Base-by-base conservation (phyloP, 768 basidiomycete species). In the Plicaturopsis crispa region DNA sequence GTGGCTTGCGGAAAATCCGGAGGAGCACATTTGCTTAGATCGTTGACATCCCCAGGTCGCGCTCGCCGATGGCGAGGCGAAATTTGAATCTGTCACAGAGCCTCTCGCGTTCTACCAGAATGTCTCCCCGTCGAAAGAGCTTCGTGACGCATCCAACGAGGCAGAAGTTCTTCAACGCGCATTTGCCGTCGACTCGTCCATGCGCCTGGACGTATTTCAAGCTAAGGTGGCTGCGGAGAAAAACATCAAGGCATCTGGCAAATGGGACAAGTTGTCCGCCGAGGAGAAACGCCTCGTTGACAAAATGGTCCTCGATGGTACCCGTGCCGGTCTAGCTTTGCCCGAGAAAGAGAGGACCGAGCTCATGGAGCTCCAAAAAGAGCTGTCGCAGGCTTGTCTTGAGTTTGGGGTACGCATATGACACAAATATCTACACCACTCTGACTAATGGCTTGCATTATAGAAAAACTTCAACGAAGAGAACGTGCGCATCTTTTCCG, bases 381-480 rank as follows among this genome's bases (percentile, higher is more conserved):
- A 85, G 46, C 66, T 91, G 1, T 82, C 83, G 6, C 73, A 81
- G 49, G 69, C 71, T 19, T 86, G 78, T 54, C 61, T 88, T n/a
- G 80, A 85, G 52, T 91, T 91, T 49, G 77, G 70, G 55, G 84
- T 85, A 48, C 48, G 80, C 63, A 28, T 14, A 28, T n/a, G n/a
- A n/a, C n/a, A n/a, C 13, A 35, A 17, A 23, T 21, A 33, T 33
- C 3, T 41, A 4, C n/a, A n/a, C n/a, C 14, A 39, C 14, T n/a
- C 18, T 16, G 5, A 14, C 33, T 20, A 23, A 31, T 12, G 14
- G 16, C 30, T 32, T 42, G 18, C 35, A 49, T 45, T 30, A 4
- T 38, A 84, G 80, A 86, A 83, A 80, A 87, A 89, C 62, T 88
- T 83, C 63, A 90, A 90, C 49, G 88, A 93, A 57, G 89, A 92